phyloP scores from a whole-genome alignment of 1,284 basidiomycete species.

The Jaminaea rosea region DNA sequence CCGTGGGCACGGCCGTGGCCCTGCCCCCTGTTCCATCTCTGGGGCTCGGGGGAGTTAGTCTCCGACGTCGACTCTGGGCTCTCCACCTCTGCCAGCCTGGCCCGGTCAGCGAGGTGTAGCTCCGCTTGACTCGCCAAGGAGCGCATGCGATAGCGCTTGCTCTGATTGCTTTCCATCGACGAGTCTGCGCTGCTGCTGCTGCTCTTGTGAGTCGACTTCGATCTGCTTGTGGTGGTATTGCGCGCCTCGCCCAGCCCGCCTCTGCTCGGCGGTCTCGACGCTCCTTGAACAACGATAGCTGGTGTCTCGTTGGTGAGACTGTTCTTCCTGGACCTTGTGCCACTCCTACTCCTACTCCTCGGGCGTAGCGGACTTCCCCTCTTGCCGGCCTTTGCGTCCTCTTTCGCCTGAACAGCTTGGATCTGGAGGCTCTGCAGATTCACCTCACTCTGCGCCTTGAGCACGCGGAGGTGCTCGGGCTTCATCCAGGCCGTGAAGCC shows the following conservation, averaged over 20 bases:
- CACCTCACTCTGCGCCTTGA: slow-evolving; percentile 54
- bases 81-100: slow-evolving; percentile 33
- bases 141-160: too few relatives aligned
- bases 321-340: background rate
- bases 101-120: slow-evolving; percentile 35
- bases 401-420: background rate
- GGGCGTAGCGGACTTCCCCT: background rate
- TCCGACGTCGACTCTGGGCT: slow-evolving; percentile 3
- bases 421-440: slow-evolving; percentile 18
- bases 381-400: background rate
- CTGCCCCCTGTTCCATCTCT: slow-evolving; percentile 14
- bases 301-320: slow-evolving; percentile 12
- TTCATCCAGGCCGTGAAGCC: slow-evolving; percentile 92
- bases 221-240: too few relatives aligned
- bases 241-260: too few relatives aligned
- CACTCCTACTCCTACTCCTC: background rate
- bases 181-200: too few relatives aligned
- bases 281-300: too few relatives aligned
- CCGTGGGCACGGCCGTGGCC: background rate
- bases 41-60: slow-evolving; percentile 12
- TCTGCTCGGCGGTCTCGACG: too few relatives aligned
- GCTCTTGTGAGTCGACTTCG: too few relatives aligned
- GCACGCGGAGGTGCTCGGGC: slow-evolving; percentile 68
- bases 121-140: slow-evolving; percentile 32
- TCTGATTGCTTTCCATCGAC: too few relatives aligned